These are phyloP conservation scores for Pseudopithomyces chartarum DNA, from an alignment of 2,329 filamentous ascomycete genomes.

Conservation along the genomic window DNA sequence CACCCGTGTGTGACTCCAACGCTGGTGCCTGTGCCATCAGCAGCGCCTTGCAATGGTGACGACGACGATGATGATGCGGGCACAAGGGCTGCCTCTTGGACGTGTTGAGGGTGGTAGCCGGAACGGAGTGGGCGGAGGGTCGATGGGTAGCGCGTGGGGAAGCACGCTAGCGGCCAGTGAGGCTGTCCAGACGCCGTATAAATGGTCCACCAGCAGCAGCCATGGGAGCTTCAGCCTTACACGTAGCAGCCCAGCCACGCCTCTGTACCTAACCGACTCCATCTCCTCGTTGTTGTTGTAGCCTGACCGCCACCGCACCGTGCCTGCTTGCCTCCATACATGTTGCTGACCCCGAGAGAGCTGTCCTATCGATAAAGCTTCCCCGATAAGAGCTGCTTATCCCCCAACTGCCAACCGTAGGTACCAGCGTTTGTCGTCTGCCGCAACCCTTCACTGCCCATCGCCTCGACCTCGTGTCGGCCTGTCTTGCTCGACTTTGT, in stretches of 20 bases:
- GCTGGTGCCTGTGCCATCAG: neutral
- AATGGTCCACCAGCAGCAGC: constrained; percentile 4
- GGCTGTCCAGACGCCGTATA: constrained; percentile 3
- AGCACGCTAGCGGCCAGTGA: constrained; percentile 1
- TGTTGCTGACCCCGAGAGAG: no score
- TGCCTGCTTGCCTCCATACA: no score
- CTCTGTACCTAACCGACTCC: neutral
- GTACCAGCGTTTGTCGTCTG: neutral
- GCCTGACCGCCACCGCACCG: neutral
- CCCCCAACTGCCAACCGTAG: neutral
- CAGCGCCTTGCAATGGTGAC: neutral
- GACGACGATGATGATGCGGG: neutral
- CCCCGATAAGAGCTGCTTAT: constrained; percentile 4
- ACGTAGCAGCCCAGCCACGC: constrained; percentile 7
- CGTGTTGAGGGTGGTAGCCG: constrained; percentile 1
- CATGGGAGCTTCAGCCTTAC: neutral
- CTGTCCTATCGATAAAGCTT: constrained; percentile 4
- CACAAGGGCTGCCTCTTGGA: neutral
- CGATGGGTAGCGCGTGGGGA: neutral
- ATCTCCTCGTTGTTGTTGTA: neutral
- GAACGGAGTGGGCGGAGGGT: neutral
- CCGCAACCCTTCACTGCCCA: no score
- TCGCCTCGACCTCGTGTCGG: no score
- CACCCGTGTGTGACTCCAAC: constrained; percentile 6
- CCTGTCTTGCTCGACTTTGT: no score